Evolutionary conservation across 345 rosid species (phyloP), one percentile per base, ranked within the genome.

Genomic region (Crucihimalaya himalaica): DNA sequence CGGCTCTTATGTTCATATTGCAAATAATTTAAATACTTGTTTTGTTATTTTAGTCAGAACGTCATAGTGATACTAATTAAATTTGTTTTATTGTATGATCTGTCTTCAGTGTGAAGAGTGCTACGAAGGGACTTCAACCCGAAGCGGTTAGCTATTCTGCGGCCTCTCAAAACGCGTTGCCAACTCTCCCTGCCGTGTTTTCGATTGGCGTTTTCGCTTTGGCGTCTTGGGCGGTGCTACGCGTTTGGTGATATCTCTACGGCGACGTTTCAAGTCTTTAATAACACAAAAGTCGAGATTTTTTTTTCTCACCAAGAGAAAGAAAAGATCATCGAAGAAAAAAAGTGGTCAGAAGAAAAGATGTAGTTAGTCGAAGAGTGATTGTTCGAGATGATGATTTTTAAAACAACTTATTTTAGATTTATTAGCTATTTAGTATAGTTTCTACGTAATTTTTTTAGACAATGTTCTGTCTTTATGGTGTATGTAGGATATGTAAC

Each of bases 91-190:
- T 50, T 68, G 31, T 51, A 6, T 51, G 19, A 20, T 60, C 27
- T 56, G 54, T n/a, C 12, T 71, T 34, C 48, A 73, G 75, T 68
- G 65, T 69, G 62, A 79, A 79, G 78, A 72, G 78, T 68, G 34
- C 78, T 35, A 59, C 74, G 5, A 78, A 72, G 12, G 71, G 68
- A 16, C 19, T 52, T 10, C 29, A 54, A 25, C 28, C 78, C 18
- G 81, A 73, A 72, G 66, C 70, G 11, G 78, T 78, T 27, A 78
- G 71, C 71, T 68, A 72, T 48, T 78, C 81, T 8, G 47, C 54
- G 27, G 74, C 81, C 18, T 15, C 78, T 53, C 29, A 29, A 46
- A 64, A 21, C 37, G 68, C 62, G 2, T 70, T 52, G 52, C 75
- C 80, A 32, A 32, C 11, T 28, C 25, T 66, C 34, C 48, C 42